These are phyloP conservation scores for Lactifluus subvellereus DNA, from an alignment of 768 basidiomycete genomes.

Conservation along the genomic window DNA sequence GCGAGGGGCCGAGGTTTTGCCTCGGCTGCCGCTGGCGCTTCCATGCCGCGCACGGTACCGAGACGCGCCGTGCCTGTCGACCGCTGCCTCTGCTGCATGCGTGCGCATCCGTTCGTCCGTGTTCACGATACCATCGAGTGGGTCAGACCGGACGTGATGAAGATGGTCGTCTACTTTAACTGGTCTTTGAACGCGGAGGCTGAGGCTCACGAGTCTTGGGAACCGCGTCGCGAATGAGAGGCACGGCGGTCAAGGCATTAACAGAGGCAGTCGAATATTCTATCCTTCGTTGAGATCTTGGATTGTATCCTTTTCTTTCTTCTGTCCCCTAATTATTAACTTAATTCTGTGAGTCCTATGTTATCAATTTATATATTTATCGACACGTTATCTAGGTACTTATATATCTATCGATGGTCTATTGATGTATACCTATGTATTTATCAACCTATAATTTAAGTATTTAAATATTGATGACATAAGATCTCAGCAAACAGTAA, in stretches of 20 bases:
- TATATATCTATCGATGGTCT: not conserved
- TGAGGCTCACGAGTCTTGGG: constrained; percentile 10
- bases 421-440: not conserved
- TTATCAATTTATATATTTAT: too few relatives aligned
- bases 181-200: constrained; percentile 3
- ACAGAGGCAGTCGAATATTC: too few relatives aligned
- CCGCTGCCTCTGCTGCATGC: not conserved
- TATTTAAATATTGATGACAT: not conserved
- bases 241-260: not conserved
- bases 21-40: not conserved
- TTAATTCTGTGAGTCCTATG: too few relatives aligned
- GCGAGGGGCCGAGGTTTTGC: not conserved
- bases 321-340: too few relatives aligned
- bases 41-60: not conserved
- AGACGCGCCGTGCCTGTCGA: not conserved
- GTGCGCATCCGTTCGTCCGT: constrained; percentile 3
- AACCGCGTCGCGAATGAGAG: not conserved
- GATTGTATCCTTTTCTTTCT: too few relatives aligned
- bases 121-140: constrained; percentile 7
- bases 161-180: constrained; percentile 6
- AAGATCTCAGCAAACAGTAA: not conserved
- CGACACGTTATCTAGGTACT: not conserved
- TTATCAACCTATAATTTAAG: not conserved
- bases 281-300: too few relatives aligned
- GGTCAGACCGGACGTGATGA: constrained; percentile 13